phyloP scores from a whole-genome alignment of 1,284 basidiomycete species.

The Ganoderma lingzhi region DNA sequence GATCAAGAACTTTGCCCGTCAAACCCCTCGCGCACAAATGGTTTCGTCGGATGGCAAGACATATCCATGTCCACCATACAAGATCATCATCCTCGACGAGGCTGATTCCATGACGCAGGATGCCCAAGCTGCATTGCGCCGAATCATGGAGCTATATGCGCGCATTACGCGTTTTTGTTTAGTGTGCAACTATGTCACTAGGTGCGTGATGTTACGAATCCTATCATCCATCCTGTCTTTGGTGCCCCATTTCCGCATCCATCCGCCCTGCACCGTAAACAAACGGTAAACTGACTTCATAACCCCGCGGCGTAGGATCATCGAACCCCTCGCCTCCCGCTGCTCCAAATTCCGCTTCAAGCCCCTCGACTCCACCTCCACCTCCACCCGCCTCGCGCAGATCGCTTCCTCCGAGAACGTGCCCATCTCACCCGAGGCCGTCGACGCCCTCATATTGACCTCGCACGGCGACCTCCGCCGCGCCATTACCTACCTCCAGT shows the following conservation, averaged over 20 bases:
- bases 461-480: conserved; percentile 96
- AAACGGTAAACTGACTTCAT: no score
- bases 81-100: conserved; percentile 99
- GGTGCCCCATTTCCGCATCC: not conserved
- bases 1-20: conserved; percentile 98
- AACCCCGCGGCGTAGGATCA: conserved; percentile 77
- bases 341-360: conserved; percentile 99
- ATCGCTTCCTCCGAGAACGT: conserved; percentile 79
- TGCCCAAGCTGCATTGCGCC: conserved; percentile 92
- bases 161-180: conserved; percentile 98
- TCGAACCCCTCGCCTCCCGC: conserved; percentile 97
- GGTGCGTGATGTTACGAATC: conserved; percentile 58
- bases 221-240: not conserved
- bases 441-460: conserved; percentile 78
- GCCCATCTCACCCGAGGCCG: conserved; percentile 57
- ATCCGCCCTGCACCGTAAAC: no score
- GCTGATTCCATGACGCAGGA: conserved; percentile 99
- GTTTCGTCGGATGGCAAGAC: conserved; percentile 81
- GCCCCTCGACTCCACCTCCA: conserved; percentile 84
- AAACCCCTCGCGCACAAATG: conserved; percentile 86
- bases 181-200: conserved; percentile 99
- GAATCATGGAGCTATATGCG: conserved; percentile 99
- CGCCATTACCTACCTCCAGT: conserved; percentile 99
- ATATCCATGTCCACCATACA: conserved; percentile 98
- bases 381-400: conserved; percentile 78